Evolutionary conservation across 192 early-diverging fungal genomes (phyloP), one percentile per base, ranked within the genome.

Genomic region (Phycomyces nitens): DNA sequence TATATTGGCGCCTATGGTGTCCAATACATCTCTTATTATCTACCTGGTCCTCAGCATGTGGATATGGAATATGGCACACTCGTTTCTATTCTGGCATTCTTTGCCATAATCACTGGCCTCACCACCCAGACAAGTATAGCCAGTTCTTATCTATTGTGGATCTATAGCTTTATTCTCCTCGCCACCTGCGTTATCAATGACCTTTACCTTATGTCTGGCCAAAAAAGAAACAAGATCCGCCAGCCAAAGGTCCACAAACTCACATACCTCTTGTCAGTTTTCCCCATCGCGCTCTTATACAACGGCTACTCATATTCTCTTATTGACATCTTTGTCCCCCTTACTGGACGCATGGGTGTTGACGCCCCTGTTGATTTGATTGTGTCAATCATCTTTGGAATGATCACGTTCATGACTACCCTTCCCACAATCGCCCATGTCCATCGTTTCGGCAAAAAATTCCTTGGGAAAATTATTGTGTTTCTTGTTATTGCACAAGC

Each of bases 311-410:
- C 60, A 1, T 77, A 75, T 55, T 70, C 76, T 5, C 65, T 82
- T 23, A 66, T 84, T 6, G 80, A 86, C 55, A 62, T 88, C 10
- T 84, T 91, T 73, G 84, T 91, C 0, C 89, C 89, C 0, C 68
- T 91, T 56, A 85, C 83, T 10, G 86, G 86, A 8, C 81, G 88
- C 18, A 87, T 82, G 50, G 89, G 89, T 8, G 72, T 80, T 0
- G 79, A 84, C 52, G 75, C 87, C 0, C 86, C 87, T 21, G 80
- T 82, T 5, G 89, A 91, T 62, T 63, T 80, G 16, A 83, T 91
- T 54, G 75, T 89, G 6, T 75, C 79, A 0, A 67, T 82, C 20
- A 70, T 91, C 20, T 75, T 82, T 15, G 85, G 84, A 10, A 67
- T 82, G 53, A 47, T 79, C 11, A 47, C 68, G 7, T 70, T 78